Base-by-base conservation (phyloP, 331 rosid species). In the Pyrus hybrid region DNA sequence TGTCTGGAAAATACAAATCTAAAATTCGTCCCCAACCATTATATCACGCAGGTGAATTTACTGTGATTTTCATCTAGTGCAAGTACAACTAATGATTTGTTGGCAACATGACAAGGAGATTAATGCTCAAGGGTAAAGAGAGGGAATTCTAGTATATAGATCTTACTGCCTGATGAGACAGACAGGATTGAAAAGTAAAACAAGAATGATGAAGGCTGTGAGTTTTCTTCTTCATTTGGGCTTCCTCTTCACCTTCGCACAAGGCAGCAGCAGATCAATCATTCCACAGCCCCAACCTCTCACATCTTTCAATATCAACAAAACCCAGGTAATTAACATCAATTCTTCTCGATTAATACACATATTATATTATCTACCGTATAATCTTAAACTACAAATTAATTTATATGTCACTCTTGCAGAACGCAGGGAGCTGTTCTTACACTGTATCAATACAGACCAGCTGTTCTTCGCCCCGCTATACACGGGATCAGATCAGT, bases 401-500 rank as follows among this genome's bases (percentile, higher is more conserved):
- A 72, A 25, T 20, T 30, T 7, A 62, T 30, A 57, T 49, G 35
- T 20, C 5, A 37, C 64, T 67, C 1, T 82, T 74, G 71, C 74
- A 89, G 93, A 82, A 84, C 71, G 77, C 0, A 13, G 77, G 75
- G 58, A 81, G 83, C 80, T 93, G 98, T 54, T 81, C 89, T 30
- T 93, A 75, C 90, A 77, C 88, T 0, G 92, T 89, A 5, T 63
- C 83, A 25, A 91, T 93, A 57, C 87, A 6, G 63, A 91, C 98
- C 25, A 93, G 98, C 88, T 91, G 93, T 70, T 81, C 74, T 37
- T 93, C 98, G 14, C 75, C 96, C 23, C 61, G 76, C 6, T 89
- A 91, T 63, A 93, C 98, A 3, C 85, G 96, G 77, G 98, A 91
- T 77, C 87, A 77, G 9, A 91, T 93, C 82, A 91, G 97, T 77